Base-by-base conservation (phyloP, 441 rosid genomes). In the Jatropha podagrica region DNA sequence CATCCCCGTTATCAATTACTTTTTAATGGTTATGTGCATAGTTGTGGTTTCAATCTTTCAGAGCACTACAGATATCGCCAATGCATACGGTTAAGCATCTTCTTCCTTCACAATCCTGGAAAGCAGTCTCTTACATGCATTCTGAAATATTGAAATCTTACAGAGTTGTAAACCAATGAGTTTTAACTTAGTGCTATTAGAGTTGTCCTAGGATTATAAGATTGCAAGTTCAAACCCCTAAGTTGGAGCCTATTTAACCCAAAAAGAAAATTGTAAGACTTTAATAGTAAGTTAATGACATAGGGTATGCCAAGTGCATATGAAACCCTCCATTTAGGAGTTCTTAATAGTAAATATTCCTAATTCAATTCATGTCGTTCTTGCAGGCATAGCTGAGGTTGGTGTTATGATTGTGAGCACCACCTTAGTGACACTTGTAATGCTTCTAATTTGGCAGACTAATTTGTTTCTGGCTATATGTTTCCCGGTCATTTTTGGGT, bases 401-500 rank as follows among this genome's bases (percentile, higher is more conserved):
- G 98, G 92, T 67, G 99, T 95, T 61, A 95, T 95, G 99, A 72
- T 95, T 42, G 99, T 95, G 65, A 91, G 90, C 81, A 95, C 98
- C 42, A 69, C 81, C 6, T 83, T 95, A 74, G 98, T 95, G 75
- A 95, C 97, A 8, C 82, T 95, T n/a, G 99, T 95, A 61, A 95
- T 93, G 98, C 91, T 93, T 80, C 83, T 95, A 56, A 95, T 95
- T 69, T 95, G 99, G 97, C 94, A 88, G 86, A 93, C 94, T 69
- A 93, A 92, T 84, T 75, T 93, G 56, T 82, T 87, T 71, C 85
- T 93, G 32, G 97, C 92, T 14, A 61, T 95, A 23, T 89, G 88
- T 79, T 93, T 95, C 78, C 96, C 89, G 0, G 86, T 95, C 7
- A 61, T 95, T 46, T 93, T 95, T 32, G 99, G 98, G 63, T 83